Percentiles rank a stretch among this genome's conserved stretches.
These are phyloP conservation scores for Mycosphaerella sp. DNA, from an alignment of 2,329 filamentous ascomycete species.

Conservation along the genomic window DNA sequence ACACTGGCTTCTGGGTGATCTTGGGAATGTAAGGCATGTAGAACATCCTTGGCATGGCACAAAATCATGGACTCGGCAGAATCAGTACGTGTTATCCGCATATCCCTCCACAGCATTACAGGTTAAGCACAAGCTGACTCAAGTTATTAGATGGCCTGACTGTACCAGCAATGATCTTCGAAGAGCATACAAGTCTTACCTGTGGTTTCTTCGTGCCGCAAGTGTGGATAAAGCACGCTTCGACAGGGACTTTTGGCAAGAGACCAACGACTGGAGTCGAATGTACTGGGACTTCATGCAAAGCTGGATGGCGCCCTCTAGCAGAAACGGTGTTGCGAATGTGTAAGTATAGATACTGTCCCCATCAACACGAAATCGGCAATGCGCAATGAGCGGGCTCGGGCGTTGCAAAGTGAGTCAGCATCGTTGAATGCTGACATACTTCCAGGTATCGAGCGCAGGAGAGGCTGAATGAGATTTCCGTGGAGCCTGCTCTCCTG, in stretches of 20 bases:
- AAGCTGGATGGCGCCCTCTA: background rate
- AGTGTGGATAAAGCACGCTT: constrained; percentile 16
- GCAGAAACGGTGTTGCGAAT: background rate
- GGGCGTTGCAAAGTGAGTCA: too few relatives aligned
- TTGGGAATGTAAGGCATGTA: constrained; percentile 33
- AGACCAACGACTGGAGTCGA: constrained; percentile 21
- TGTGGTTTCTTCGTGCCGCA: constrained; percentile 18
- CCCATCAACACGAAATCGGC: too few relatives aligned
- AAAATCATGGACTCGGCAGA: constrained; percentile 13
- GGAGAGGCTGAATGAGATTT: background rate
- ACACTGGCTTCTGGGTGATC: constrained; percentile 33
- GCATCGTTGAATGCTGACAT: background rate
- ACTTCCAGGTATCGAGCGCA: background rate
- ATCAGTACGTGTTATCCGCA: constrained; percentile 5
- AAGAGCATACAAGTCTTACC: constrained; percentile 30
- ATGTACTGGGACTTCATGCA: constrained; percentile 29
- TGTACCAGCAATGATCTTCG: constrained; percentile 29
- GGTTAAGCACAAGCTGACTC: background rate
- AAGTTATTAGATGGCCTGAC: constrained; percentile 8
- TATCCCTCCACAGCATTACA: background rate
- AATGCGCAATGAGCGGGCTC: too few relatives aligned
- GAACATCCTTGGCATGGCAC: constrained; percentile 26
- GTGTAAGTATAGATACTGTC: background rate
- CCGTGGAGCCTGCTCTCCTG: background rate
- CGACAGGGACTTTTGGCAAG: constrained; percentile 25